These are phyloP conservation scores for Lophiostoma macrostomum DNA, from an alignment of 495 filamentous ascomycete genomes.

Conservation along the genomic window DNA sequence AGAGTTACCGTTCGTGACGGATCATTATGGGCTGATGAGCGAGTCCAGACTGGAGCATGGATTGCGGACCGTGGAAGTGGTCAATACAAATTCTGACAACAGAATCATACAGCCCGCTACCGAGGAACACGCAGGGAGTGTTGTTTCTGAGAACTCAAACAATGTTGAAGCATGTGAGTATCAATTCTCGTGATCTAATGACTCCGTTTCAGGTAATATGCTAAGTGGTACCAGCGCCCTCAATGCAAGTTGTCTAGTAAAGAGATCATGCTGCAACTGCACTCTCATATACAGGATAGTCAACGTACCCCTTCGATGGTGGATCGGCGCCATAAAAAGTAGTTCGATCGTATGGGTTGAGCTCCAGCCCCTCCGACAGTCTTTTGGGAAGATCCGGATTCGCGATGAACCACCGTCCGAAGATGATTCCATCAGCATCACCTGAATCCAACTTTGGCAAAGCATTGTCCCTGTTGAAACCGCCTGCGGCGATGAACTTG, in stretches of 20 bases:
- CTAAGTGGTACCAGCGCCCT: slow-evolving; percentile 9
- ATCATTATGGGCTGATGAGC: slow-evolving; percentile 50
- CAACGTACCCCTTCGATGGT: slow-evolving; percentile 27
- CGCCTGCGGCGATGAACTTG: slow-evolving; percentile 30
- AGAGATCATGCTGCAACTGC: neutral
- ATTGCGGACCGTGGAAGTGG: neutral
- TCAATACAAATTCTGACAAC: neutral
- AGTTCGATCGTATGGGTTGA: slow-evolving; percentile 29
- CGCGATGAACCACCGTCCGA: slow-evolving; percentile 32
- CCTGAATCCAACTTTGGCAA: slow-evolving; percentile 23
- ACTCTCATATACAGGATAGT: slow-evolving; percentile 29
- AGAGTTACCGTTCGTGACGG: slow-evolving; percentile 47
- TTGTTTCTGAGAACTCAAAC: too few species aligned
- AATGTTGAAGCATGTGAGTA: neutral
- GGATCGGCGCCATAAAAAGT: slow-evolving; percentile 33
- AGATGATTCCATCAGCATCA: slow-evolving; percentile 30
- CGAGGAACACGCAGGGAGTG: neutral
- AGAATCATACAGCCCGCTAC: neutral
- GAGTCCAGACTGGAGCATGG: slow-evolving; percentile 21
- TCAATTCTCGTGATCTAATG: neutral
- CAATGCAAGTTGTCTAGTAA: neutral
- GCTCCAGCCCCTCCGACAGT: slow-evolving; percentile 19
- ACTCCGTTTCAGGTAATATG: neutral
- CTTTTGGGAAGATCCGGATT: slow-evolving; percentile 35
- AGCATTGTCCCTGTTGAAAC: slow-evolving; percentile 31